Conservation (phyloP, 176 grass and related monocot species). For the Coix lacrymajobi region DNA sequence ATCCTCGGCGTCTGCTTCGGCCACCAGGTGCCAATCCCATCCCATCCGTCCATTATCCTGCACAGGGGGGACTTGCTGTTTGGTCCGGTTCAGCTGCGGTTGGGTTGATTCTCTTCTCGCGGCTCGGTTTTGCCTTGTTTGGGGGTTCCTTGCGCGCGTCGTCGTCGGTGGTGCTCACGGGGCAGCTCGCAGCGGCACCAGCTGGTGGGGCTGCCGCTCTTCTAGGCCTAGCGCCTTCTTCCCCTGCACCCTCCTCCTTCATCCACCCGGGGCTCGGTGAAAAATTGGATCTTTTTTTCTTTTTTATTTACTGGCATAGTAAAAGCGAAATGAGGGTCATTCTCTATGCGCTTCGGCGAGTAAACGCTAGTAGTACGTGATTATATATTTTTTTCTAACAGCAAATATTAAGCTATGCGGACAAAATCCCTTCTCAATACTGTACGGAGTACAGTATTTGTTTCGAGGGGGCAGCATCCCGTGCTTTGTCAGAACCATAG, state of each 20-base stretch:
- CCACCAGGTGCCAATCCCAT: slow-evolving; percentile 57
- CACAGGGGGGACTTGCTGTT: no score
- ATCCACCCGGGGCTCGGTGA: not conserved
- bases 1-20: slow-evolving; percentile 95
- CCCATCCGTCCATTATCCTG: not conserved
- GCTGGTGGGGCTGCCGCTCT: slow-evolving; percentile 25
- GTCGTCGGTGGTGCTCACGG: not conserved
- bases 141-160: not conserved
- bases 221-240: slow-evolving; percentile 26
- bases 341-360: not conserved
- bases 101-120: not conserved
- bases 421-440: no score
- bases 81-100: not conserved
- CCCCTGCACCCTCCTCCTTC: no score
- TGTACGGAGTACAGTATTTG: no score
- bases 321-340: not conserved
- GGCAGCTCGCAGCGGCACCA: not conserved
- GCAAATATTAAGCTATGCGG: no score
- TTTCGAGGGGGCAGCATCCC: no score
- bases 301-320: no score
- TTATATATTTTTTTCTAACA: no score
- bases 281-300: not conserved
- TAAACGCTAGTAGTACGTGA: no score
- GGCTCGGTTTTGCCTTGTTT: not conserved
- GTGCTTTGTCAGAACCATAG: not conserved